These are phyloP conservation scores for Pseudogymnoascus sp. DNA, from an alignment of 2,329 filamentous ascomycete genomes.

Conservation along the genomic window DNA sequence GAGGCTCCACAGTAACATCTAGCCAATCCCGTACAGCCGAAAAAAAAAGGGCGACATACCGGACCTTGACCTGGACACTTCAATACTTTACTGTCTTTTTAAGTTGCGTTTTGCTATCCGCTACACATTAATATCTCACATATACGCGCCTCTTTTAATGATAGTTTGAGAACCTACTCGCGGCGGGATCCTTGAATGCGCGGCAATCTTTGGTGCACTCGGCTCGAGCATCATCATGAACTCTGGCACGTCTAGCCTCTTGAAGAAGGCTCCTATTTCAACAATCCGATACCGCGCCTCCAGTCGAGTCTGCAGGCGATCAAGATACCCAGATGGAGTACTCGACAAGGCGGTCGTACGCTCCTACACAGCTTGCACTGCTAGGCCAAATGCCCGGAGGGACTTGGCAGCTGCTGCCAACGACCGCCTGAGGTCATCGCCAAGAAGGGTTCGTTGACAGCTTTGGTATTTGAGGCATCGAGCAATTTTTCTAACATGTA, in stretches of 20 bases:
- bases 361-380: background rate
- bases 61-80: background rate
- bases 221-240: slow-evolving; percentile 23
- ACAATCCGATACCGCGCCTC: slow-evolving; percentile 13
- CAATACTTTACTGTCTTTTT: background rate
- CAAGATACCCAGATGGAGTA: background rate
- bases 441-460: slow-evolving; percentile 22
- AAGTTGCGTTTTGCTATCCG: background rate
- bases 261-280: slow-evolving; percentile 26
- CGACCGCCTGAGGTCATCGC: slow-evolving; percentile 15
- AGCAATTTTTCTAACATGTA: background rate
- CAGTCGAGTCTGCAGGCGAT: background rate
- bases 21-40: background rate
- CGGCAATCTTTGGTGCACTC: slow-evolving; percentile 16
- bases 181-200: background rate
- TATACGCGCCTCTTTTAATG: background rate
- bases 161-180: background rate
- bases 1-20: slow-evolving; percentile 2
- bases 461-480: background rate
- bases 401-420: slow-evolving; percentile 18
- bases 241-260: slow-evolving; percentile 25
- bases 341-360: background rate
- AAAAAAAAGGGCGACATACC: background rate
- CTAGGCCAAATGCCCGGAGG: slow-evolving; percentile 3
- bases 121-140: slow-evolving; percentile 2